Conservation (phyloP, 1,139 yeast species). For the Trichomonascaceae sp. region DNA sequence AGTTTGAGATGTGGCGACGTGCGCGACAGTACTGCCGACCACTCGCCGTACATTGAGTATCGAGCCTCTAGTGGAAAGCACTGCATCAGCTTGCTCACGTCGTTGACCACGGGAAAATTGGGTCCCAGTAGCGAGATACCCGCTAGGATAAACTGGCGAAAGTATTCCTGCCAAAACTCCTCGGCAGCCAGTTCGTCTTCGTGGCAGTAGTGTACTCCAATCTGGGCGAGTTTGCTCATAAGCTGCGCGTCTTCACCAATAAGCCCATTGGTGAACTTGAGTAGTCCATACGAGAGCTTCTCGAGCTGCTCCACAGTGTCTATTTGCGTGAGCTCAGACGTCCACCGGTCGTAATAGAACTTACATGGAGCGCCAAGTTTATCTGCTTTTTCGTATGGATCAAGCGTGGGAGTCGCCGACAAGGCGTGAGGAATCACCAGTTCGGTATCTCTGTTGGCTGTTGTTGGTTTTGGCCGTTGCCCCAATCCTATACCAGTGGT, state of each 20-base stretch:
- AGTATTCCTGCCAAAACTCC: conserved; percentile 44
- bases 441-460: conserved; percentile 8
- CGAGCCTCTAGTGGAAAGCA: conserved; percentile 50
- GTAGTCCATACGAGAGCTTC: conserved; percentile 33
- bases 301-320: conserved; percentile 34
- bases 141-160: conserved; percentile 58
- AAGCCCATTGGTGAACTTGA: conserved; percentile 45
- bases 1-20: conserved; percentile 46
- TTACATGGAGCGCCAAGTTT: conserved; percentile 23
- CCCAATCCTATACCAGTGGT: conserved; percentile 3
- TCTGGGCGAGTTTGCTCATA: conserved; percentile 47
- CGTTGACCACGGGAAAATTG: conserved; percentile 51
- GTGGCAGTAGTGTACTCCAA: conserved; percentile 31
- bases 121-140: conserved; percentile 46
- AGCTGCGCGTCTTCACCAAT: conserved; percentile 39
- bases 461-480: conserved; percentile 9
- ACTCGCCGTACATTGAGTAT: conserved; percentile 74
- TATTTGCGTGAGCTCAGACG: conserved; percentile 28
- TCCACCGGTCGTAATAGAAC: conserved; percentile 48
- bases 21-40: conserved; percentile 43
- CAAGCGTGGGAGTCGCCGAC: conserved; percentile 1
- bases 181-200: not conserved
- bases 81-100: conserved; percentile 43
- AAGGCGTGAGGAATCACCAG: conserved; percentile 6
- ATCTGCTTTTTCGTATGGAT: conserved; percentile 1